Conservation (phyloP, 208 protist species). For the Porcisia hertigi region DNA sequence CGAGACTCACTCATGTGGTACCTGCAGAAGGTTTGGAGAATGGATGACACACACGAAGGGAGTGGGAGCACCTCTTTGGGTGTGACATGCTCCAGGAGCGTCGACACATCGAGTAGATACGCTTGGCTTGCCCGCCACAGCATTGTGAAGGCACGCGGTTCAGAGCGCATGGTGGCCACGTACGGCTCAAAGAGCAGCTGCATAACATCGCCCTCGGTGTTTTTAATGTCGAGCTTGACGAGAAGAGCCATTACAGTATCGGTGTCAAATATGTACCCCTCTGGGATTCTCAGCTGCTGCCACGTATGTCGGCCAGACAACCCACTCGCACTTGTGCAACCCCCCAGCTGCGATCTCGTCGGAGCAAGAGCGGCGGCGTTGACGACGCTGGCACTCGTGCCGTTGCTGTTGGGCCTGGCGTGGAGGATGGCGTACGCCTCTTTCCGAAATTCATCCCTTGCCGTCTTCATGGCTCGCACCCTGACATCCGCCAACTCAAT, state of each 20-base stretch:
- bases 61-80: conserved; percentile 48
- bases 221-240: conserved; percentile 34
- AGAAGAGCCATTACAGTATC: conserved; percentile 34
- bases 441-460: conserved; percentile 23
- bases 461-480: conserved; percentile 29
- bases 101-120: conserved; percentile 68
- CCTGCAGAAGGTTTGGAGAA: conserved; percentile 65
- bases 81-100: conserved; percentile 51
- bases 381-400: not conserved
- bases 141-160: conserved; percentile 65
- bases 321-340: not conserved
- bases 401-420: not conserved
- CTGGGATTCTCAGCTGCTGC: conserved; percentile 35
- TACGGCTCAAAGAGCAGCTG: conserved; percentile 63
- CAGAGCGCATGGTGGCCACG: conserved; percentile 44
- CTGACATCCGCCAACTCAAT: conserved; percentile 25
- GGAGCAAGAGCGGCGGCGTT: not conserved
- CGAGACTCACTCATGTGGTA: conserved; percentile 67
- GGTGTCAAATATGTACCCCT: conserved; percentile 29
- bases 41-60: conserved; percentile 52
- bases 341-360: not conserved
- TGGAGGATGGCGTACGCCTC: conserved; percentile 22
- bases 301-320: conserved; percentile 5
- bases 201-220: conserved; percentile 29
- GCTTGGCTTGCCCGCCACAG: conserved; percentile 81